Percentiles rank a stretch among this genome's conserved stretches.
phyloP scores from a whole-genome alignment of 257 asterid genomes.

The Fraxinus anomala region DNA sequence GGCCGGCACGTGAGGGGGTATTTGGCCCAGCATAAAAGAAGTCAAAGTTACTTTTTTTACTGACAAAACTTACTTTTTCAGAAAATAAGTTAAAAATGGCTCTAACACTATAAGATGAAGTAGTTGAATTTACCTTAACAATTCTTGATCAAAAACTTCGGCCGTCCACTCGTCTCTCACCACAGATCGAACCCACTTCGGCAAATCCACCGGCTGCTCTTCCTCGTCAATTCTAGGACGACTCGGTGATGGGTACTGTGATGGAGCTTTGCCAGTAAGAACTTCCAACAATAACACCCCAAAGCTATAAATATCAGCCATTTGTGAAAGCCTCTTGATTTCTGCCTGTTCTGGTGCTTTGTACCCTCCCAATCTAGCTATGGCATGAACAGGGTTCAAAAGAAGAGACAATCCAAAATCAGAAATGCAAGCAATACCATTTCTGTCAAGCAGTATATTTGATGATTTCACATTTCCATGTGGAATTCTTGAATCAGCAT shows the following conservation, averaged over 20 bases:
- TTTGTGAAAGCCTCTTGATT: conserved; percentile 69
- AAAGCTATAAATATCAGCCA: conserved; percentile 80
- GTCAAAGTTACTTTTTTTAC: no score
- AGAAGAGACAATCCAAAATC: conserved; percentile 83
- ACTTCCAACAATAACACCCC: conserved; percentile 75
- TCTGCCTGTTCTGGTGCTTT: conserved; percentile 83
- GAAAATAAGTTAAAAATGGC: not conserved
- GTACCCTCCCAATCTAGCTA: conserved; percentile 83
- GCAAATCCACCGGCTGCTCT: conserved; percentile 58
- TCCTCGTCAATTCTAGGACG: conserved; percentile 41
- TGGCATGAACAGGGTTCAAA: conserved; percentile 75
- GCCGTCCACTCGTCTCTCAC: conserved; percentile 97
- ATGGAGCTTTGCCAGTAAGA: conserved; percentile 65
- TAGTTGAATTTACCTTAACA: conserved; percentile 48
- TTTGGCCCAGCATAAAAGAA: no score
- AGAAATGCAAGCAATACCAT: conserved; percentile 76
- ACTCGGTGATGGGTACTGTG: conserved; percentile 43
- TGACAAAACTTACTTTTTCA: not conserved
- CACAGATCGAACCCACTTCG: conserved; percentile 83
- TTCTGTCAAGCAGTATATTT: conserved; percentile 70
- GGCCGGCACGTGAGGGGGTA: no score
- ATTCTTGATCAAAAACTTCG: conserved; percentile 80
- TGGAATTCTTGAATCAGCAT: conserved; percentile 69
- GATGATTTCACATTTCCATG: conserved; percentile 88
- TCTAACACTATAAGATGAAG: not conserved